phyloP scores from a whole-genome alignment of 2,329 filamentous ascomycete species.

The Neonectria coccinea region DNA sequence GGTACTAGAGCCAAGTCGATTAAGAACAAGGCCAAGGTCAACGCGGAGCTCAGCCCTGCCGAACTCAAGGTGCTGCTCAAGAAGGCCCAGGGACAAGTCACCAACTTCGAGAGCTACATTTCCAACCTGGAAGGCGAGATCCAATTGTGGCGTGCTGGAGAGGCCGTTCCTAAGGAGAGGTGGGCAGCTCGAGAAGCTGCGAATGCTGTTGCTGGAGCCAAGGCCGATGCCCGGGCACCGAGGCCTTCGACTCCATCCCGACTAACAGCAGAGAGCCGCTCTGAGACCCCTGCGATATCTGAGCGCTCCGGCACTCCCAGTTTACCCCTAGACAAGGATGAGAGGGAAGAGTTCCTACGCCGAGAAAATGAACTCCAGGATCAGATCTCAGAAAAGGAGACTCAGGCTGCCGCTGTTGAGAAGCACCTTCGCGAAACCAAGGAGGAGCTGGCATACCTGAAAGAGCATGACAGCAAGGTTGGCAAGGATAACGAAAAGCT shows the following conservation, averaged over 20 bases:
- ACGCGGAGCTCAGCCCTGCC: conserved; percentile 93
- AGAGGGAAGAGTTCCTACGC: conserved; percentile 93
- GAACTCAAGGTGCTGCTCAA: conserved; percentile 94
- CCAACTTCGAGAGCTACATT: conserved; percentile 89
- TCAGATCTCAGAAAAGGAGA: conserved; percentile 93
- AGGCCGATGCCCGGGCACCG: conserved; percentile 58
- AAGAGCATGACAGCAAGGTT: conserved; percentile 85
- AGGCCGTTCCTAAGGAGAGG: conserved; percentile 86
- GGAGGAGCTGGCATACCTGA: conserved; percentile 86
- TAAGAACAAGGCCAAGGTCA: conserved; percentile 99
- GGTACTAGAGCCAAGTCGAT: conserved; percentile 97
- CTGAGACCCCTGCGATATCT: conserved; percentile 74
- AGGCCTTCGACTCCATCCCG: conserved; percentile 66
- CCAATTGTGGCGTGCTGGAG: conserved; percentile 86
- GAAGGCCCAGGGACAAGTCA: conserved; percentile 90
- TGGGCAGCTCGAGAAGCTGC: conserved; percentile 79
- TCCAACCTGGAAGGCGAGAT: conserved; percentile 86
- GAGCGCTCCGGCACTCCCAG: conserved; percentile 90
- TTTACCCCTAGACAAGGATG: conserved; percentile 91
- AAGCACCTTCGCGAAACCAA: conserved; percentile 84
- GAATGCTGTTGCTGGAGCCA: conserved; percentile 55
- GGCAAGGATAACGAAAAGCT: conserved; percentile 93
- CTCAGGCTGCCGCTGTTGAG: conserved; percentile 81
- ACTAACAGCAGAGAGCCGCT: conserved; percentile 66
- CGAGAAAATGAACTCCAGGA: conserved; percentile 98